phyloP scores from a whole-genome alignment of 805 yeast species.

The Tetrapisispora taiwanensis region DNA sequence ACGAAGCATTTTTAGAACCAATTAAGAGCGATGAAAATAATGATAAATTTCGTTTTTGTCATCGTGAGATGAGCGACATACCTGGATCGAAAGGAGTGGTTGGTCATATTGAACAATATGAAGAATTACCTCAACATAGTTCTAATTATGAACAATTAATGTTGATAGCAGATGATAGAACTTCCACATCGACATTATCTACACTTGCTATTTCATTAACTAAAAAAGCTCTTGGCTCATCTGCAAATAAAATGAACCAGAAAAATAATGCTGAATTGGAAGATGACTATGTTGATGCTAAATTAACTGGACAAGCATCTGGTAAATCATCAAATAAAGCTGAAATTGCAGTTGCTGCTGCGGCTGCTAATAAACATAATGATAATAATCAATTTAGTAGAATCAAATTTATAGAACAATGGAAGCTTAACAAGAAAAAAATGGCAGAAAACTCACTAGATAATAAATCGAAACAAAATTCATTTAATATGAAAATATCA shows the following conservation, averaged over 20 bases:
- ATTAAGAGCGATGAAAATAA: conserved; percentile 28
- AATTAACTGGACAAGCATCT: conserved; percentile 4
- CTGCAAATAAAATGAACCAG: neutral
- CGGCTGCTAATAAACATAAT: conserved; percentile 26
- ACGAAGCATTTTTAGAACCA: conserved; percentile 34
- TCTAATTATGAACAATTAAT: conserved; percentile 86
- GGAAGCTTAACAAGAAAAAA: conserved; percentile 57
- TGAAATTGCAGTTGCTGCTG: conserved; percentile 32
- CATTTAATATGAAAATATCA: conserved; percentile 26
- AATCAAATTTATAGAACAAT: conserved; percentile 78
- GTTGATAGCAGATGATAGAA: conserved; percentile 51
- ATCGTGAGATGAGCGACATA: conserved; percentile 33
- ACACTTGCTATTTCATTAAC: conserved; percentile 31
- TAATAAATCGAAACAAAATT: conserved; percentile 18
- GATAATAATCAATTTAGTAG: conserved; percentile 65
- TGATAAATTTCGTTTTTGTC: conserved; percentile 28
- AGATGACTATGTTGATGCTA: conserved; percentile 2
- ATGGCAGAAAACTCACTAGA: conserved; percentile 33
- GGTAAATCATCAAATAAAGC: conserved; percentile 29
- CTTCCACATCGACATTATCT: conserved; percentile 31
- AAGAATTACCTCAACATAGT: conserved; percentile 62
- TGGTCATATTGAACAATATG: conserved; percentile 46
- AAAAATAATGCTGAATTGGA: neutral
- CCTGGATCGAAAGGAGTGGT: conserved; percentile 33
- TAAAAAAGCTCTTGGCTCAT: conserved; percentile 16